A percentile compares a stretch with the other conserved stretches of the same genome.
These are phyloP conservation scores for Astrothelium subdiscretum DNA, from an alignment of 495 filamentous ascomycete species.

Conservation along the genomic window DNA sequence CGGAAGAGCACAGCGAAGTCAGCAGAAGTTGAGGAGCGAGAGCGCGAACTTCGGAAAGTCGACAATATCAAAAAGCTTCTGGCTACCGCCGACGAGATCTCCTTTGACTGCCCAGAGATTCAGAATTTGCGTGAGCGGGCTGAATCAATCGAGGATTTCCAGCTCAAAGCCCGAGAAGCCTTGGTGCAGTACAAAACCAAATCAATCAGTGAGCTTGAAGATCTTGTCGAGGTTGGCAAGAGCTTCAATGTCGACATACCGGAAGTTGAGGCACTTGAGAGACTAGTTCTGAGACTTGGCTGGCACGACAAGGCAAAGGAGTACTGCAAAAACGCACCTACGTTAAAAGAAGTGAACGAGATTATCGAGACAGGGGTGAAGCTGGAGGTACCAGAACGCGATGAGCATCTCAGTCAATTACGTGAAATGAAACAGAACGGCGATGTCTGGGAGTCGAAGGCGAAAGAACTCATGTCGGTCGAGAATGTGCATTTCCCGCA, in stretches of 20 bases:
- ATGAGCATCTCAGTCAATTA: slow-evolving; percentile 65
- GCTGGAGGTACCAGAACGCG: slow-evolving; percentile 61
- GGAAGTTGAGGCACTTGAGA: slow-evolving; percentile 76
- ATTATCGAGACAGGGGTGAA: slow-evolving; percentile 65
- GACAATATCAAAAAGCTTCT: slow-evolving; percentile 81
- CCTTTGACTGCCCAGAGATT: slow-evolving; percentile 93
- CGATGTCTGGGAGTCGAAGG: slow-evolving; percentile 85
- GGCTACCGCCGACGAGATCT: slow-evolving; percentile 71
- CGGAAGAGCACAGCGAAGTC: slow-evolving; percentile 59
- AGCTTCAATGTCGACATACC: slow-evolving; percentile 90
- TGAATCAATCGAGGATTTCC: slow-evolving; percentile 78
- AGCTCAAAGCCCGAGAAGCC: slow-evolving; percentile 58
- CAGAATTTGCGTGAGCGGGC: slow-evolving; percentile 74
- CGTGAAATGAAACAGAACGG: slow-evolving; percentile 64
- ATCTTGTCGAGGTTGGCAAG: slow-evolving; percentile 75
- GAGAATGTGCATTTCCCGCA: slow-evolving; percentile 89
- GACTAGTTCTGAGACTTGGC: slow-evolving; percentile 68
- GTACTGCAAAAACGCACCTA: slow-evolving; percentile 38
- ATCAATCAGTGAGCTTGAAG: slow-evolving; percentile 67
- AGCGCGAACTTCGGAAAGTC: slow-evolving; percentile 79
- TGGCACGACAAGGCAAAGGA: slow-evolving; percentile 67
- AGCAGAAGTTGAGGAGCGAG: slow-evolving; percentile 78
- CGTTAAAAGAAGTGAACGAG: slow-evolving; percentile 63
- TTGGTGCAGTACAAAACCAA: slow-evolving; percentile 49
- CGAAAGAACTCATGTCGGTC: slow-evolving; percentile 81